Evolutionary conservation across 495 filamentous ascomycete species (phyloP).

Genomic region (Glarea lozoyensis): DNA sequence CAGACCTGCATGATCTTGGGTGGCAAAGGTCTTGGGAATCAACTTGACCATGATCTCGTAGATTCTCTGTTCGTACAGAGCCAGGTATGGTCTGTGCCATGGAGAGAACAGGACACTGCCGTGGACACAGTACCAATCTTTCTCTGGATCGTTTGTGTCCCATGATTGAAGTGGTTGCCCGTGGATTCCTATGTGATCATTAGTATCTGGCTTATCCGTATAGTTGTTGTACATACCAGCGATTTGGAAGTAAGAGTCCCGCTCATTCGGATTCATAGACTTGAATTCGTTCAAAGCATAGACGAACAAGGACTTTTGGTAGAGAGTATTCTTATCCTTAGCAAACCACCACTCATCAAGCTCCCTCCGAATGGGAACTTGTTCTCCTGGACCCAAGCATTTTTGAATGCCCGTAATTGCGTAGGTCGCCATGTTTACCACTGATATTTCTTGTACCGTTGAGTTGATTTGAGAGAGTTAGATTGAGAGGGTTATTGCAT

Average conservation of each 20-base stretch:
- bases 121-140: constrained; percentile 50
- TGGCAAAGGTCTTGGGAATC: constrained; percentile 11
- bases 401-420: constrained; percentile 3
- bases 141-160: not conserved
- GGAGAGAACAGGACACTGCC: constrained; percentile 54
- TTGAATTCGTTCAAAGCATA: constrained; percentile 4
- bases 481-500: too few relatives aligned
- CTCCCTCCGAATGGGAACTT: constrained; percentile 1
- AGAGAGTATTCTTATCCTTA: constrained; percentile 4
- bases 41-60: constrained; percentile 19
- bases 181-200: not conserved
- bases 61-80: constrained; percentile 38
- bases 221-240: too few relatives aligned
- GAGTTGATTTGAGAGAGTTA: too few relatives aligned
- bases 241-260: constrained; percentile 1
- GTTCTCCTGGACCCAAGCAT: constrained; percentile 3
- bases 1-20: constrained; percentile 22
- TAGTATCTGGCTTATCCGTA: not conserved
- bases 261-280: constrained; percentile 1
- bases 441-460: too few relatives aligned
- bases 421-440: not conserved
- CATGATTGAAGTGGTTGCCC: constrained; percentile 1
- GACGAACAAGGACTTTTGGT: constrained; percentile 2
- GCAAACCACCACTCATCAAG: constrained; percentile 4
- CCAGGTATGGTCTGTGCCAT: constrained; percentile 64